A percentile compares a stretch with the other conserved stretches of the same genome.
These are phyloP conservation scores for Cercospora zeae-maydis DNA, from an alignment of 2,329 filamentous ascomycete species.

Conservation along the genomic window DNA sequence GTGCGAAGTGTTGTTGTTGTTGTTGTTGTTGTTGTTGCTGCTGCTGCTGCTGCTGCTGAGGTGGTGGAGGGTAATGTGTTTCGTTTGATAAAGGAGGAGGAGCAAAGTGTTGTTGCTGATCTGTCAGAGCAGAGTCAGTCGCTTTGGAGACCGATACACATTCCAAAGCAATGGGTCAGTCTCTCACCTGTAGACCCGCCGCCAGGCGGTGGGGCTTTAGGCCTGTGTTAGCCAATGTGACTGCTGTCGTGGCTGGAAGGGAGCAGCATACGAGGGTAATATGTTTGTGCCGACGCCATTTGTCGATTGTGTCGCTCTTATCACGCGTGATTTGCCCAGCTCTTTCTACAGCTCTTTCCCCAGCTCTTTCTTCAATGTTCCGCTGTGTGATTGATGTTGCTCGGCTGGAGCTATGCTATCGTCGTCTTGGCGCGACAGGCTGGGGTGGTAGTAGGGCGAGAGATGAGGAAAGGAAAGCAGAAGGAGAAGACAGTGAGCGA, in stretches of 20 bases:
- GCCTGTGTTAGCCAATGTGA: neutral
- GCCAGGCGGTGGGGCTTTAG: neutral
- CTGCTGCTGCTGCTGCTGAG: constrained; percentile 28
- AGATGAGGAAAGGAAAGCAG: neutral
- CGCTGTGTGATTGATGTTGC: neutral
- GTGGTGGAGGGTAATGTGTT: constrained; percentile 29
- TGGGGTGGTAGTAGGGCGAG: neutral
- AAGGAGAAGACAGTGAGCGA: neutral
- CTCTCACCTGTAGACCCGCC: neutral
- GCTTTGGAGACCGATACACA: neutral
- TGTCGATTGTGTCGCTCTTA: neutral
- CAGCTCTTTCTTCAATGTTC: neutral
- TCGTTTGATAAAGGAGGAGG: constrained; percentile 16
- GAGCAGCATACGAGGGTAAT: neutral
- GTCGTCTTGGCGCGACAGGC: neutral
- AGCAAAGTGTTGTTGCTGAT: constrained; percentile 10
- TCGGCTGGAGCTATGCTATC: neutral
- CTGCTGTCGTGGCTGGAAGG: neutral
- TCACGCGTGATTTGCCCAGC: neutral
- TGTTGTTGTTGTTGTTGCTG: too few species aligned
- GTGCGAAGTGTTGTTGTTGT: constrained; percentile 32
- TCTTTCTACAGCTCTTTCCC: neutral
- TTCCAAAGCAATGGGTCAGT: neutral
- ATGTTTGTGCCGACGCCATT: neutral
- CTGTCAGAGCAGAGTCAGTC: neutral